Base-by-base conservation (phyloP, 164 flowering plant genomes). In the Piper longum region DNA sequence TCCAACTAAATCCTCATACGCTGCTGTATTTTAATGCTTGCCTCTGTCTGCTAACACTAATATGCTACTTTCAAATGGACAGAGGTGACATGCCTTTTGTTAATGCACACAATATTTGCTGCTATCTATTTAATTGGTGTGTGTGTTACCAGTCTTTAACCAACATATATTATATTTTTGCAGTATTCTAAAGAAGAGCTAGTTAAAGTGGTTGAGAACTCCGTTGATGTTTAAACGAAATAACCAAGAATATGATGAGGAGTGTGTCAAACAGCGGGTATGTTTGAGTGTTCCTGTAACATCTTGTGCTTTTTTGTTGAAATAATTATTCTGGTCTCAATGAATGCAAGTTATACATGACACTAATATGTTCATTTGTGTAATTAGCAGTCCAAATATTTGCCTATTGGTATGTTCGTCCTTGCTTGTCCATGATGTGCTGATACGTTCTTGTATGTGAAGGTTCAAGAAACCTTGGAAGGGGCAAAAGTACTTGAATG, bases 401-500 rank as follows among this genome's bases (percentile, higher is more conserved):
- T 12, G 43, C 14, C 12, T 18, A 42, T 48, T 13, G 44, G 64
- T 17, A 14, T 17, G 36, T 41, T 62, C 17, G 41, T 16, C n/a
- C 13, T 39, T 43, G 4, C 12, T 18, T 51, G 41, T 63, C 54
- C 17, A 12, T 45, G 8, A 18, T 36, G n/a, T 16, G 16, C 45
- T 62, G 13, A 40, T 1, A 19, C 42, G 51, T 64, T 17, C 8
- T 16, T 54, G 57, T 13, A 68, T 66, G 2, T 61, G 51, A 48
- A 92, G 98, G 98, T 92, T 18, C 87, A 92, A 81, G 96, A 84
- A 64, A 73, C 88, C 42, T 77, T 89, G 7, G 96, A 88, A 68
- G 96, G 90, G 64, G 96, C 97, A 16, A 93, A 88, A 78, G 98
- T 87, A 72, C 90, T 92, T 60, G 96, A 93, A 78, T 89, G 91